Evolutionary conservation across 352 stramenopile genomes (phyloP), one percentile per base, ranked within the genome.

Genomic region (Thalassiosira hispida): DNA sequence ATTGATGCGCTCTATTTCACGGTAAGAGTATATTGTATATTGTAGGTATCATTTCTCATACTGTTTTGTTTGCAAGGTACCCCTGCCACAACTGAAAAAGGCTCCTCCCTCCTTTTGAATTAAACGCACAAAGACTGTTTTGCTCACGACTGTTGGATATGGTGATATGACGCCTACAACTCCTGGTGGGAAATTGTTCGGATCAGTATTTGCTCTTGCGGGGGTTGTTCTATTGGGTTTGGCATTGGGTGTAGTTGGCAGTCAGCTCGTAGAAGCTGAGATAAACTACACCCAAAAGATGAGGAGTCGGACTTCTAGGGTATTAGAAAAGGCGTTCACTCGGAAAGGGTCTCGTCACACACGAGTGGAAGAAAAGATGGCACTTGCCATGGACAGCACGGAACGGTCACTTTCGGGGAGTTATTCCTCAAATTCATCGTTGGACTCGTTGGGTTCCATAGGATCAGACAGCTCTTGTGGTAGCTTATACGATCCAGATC

Each of bases 1-100:
- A 46, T 97, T 18, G 95, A 98, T 86, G 94, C 93, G 61, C 91
- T 98, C 53, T 98, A 98, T 68, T 98, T 97, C 83, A 92, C 89
- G 12, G 76, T 16, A 49, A n/a, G n/a, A n/a, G n/a, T n/a, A n/a
- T n/a, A n/a, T n/a, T n/a, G n/a, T n/a, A n/a, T n/a, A n/a, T 95
- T 64, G 92, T 96, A n/a, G n/a, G n/a, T n/a, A n/a, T n/a, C n/a
- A n/a, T n/a, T n/a, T n/a, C n/a, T n/a, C n/a, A n/a, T n/a, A n/a
- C n/a, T n/a, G n/a, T n/a, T n/a, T n/a, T n/a, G n/a, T n/a, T n/a
- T n/a, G n/a, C n/a, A n/a, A n/a, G n/a, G n/a, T n/a, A n/a, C n/a
- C n/a, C n/a, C n/a, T n/a, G n/a, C n/a, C n/a, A n/a, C n/a, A n/a
- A n/a, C n/a, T n/a, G n/a, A n/a, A n/a, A n/a, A n/a, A n/a, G n/a